Evolutionary conservation across 345 rosid genomes (phyloP), one percentile per base, ranked within the genome.

Genomic region (Brassica incana): DNA sequence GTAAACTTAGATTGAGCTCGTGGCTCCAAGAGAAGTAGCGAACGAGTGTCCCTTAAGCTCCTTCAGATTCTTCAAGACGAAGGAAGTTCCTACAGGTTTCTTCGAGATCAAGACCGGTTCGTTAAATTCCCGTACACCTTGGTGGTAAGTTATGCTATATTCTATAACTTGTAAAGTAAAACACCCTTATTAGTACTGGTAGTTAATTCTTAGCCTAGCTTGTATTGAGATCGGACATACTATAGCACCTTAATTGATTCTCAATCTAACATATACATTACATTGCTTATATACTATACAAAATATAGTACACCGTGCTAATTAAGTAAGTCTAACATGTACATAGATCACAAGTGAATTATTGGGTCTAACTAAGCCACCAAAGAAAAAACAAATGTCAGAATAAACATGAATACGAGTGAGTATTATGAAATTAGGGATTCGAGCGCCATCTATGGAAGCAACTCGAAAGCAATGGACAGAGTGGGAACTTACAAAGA

Each of bases 21-120:
- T 45, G 48, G 91, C 91, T 40, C 90, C 93, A 2, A 73, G 11
- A 40, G 84, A 78, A 78, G 87, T 88, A 58, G 87, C 82, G 12
- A 82, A 11, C 18, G n/a, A 81, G 8, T 88, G 93, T n/a, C 93
- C 93, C 3, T 85, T 90, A 5, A 77, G 8, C 2, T 80, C 90
- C 8, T 90, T 88, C 82, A 86, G 74, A 67, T 86, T 88, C 63
- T 85, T 62, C 74, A 69, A 75, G 76, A 88, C 91, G 12, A 90
- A 84, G 77, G 70, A 87, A 82, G 83, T 84, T 56, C 80, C 82
- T 38, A 90, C 90, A 25, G 89, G 87, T 16, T 84, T 80, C 27
- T 72, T 73, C 58, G 83, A 84, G 3, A 83, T 86, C 80, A 84
- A 86, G 59, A 82, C 65, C 9, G 93, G 93, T 8, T 10, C 80